These are phyloP conservation scores for Mycena leptocephala DNA, from an alignment of 768 basidiomycete species.

Conservation along the genomic window DNA sequence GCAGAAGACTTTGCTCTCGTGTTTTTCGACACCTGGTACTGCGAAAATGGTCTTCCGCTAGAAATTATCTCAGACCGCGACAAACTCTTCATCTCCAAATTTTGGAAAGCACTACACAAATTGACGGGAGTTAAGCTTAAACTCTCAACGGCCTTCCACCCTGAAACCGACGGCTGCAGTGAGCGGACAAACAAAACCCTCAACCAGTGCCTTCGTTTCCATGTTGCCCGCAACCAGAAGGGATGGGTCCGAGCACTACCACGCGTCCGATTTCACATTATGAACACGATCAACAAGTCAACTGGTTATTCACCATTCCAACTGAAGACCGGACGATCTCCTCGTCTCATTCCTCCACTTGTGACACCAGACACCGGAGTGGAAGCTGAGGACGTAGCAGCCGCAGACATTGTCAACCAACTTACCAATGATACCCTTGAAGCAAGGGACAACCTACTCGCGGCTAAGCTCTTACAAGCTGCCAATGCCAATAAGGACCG, in stretches of 20 bases:
- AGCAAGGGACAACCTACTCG: constrained; percentile 45
- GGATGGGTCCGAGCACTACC: constrained; percentile 48
- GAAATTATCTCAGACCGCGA: constrained; percentile 46
- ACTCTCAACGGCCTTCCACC: constrained; percentile 53
- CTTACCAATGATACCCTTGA: constrained; percentile 35
- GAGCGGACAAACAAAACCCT: constrained; percentile 47
- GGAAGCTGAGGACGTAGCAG: background rate
- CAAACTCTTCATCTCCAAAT: constrained; percentile 49
- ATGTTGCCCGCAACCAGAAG: constrained; percentile 41
- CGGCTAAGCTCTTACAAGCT: constrained; percentile 46
- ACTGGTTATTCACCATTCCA: constrained; percentile 50
- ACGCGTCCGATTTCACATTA: constrained; percentile 45
- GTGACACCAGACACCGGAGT: too few species aligned
- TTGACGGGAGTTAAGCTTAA: constrained; percentile 44
- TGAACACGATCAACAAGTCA: constrained; percentile 47
- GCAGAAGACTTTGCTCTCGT: constrained; percentile 26
- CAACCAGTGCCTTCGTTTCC: constrained; percentile 39
- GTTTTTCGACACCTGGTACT: constrained; percentile 43
- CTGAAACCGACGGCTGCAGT: constrained; percentile 51
- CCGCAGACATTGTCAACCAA: background rate
- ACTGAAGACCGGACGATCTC: constrained; percentile 39
- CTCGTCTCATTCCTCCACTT: constrained; percentile 40
- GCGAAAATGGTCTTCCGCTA: constrained; percentile 17
- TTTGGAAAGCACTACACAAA: too few species aligned
- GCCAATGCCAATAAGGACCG: constrained; percentile 37